Conservation (phyloP, 2,329 filamentous ascomycete species). For the Ceratocystis destructans region DNA sequence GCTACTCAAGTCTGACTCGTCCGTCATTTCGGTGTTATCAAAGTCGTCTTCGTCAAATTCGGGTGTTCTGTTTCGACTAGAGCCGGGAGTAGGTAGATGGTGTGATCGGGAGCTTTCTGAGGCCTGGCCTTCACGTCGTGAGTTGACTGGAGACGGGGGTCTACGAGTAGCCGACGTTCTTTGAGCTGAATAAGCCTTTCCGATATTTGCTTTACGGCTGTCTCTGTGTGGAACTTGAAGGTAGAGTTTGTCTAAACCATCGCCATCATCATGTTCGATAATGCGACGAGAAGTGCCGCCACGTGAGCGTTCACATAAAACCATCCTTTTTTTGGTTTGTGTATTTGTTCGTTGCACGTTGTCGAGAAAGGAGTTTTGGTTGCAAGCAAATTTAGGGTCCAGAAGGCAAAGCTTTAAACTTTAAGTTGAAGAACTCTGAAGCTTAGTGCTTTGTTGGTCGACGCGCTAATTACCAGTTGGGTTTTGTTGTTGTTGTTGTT, state of each 20-base stretch:
- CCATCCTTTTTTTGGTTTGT: not conserved
- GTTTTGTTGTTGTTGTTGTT: not conserved
- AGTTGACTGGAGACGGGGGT: slow-evolving; percentile 14
- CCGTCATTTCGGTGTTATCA: slow-evolving; percentile 6
- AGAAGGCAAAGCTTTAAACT: not conserved
- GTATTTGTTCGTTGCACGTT: not conserved
- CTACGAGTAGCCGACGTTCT: slow-evolving; percentile 4
- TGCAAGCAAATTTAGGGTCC: not conserved
- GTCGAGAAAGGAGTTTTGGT: not conserved
- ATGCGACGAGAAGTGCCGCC: slow-evolving; percentile 9
- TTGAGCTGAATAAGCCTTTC: not conserved
- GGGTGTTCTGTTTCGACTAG: slow-evolving; percentile 17
- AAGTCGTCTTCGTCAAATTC: slow-evolving; percentile 13
- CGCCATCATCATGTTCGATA: slow-evolving; percentile 9
- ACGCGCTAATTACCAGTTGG: not conserved
- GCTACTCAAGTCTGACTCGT: slow-evolving; percentile 7
- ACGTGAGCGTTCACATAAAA: not conserved
- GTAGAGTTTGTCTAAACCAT: slow-evolving; percentile 5
- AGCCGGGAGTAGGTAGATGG: slow-evolving; percentile 14
- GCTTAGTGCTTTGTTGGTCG: not conserved
- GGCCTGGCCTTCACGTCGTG: slow-evolving; percentile 9
- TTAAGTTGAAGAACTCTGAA: not conserved
- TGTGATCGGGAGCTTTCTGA: slow-evolving; percentile 17
- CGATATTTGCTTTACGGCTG: not conserved
- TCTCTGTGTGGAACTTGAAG: slow-evolving; percentile 6